A percentile compares a stretch with the other conserved stretches of the same genome.
Conservation (phyloP, 2,329 filamentous ascomycete genomes). For the Clonostachys byssicola region DNA sequence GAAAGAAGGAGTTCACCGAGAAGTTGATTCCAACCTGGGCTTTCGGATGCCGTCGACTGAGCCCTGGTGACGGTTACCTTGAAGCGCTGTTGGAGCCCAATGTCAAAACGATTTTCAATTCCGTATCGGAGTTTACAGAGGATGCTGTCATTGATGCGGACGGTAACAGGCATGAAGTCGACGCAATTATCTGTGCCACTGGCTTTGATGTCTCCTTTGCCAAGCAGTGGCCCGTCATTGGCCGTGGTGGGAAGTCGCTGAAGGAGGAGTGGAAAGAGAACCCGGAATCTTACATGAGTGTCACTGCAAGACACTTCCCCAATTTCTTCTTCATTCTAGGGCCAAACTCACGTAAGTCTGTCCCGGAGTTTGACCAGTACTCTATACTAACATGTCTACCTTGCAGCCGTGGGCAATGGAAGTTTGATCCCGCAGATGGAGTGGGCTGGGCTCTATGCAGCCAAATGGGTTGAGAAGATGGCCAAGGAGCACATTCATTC, state of each 20-base stretch:
- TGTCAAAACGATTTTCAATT: background rate
- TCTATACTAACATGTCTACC: too few relatives aligned
- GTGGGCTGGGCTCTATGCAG: conserved; percentile 48
- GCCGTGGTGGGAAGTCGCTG: background rate
- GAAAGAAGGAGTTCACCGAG: background rate
- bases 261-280: background rate
- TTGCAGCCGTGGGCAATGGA: conserved; percentile 43
- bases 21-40: conserved; percentile 11
- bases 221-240: background rate
- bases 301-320: conserved; percentile 13
- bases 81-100: conserved; percentile 12
- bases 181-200: background rate
- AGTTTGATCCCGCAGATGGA: conserved; percentile 46
- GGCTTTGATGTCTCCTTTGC: background rate
- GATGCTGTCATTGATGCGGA: background rate
- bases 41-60: conserved; percentile 15
- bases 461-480: conserved; percentile 41
- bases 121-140: background rate
- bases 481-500: conserved; percentile 40
- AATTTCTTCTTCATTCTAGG: conserved; percentile 35
- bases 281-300: background rate
- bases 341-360: conserved; percentile 24
- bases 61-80: conserved; percentile 13
- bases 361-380: too few relatives aligned
- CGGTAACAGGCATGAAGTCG: background rate